Evolutionary conservation across 148 eudicot species (phyloP).

Genomic region (Nepenthes gracilis): DNA sequence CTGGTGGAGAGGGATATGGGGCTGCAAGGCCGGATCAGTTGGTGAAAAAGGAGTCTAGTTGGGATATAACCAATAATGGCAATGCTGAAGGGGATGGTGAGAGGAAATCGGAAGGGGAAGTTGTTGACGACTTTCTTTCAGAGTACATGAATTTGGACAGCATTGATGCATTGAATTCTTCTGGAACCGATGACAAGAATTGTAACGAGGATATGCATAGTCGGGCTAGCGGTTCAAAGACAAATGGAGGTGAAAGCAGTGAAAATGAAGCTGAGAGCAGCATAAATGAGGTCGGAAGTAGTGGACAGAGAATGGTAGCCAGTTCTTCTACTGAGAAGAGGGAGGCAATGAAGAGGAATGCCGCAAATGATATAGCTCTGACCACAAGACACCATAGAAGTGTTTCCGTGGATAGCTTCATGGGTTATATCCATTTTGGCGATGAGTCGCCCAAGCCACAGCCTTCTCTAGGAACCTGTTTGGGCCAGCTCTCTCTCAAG

Average conservation of each 20-base stretch:
- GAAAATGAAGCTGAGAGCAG: constrained; percentile 44
- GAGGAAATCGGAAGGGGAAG: constrained; percentile 22
- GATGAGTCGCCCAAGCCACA: constrained; percentile 25
- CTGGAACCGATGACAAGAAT: constrained; percentile 25
- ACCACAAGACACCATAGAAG: constrained; percentile 31
- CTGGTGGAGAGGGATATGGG: constrained; percentile 5
- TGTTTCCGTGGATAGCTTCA: constrained; percentile 43
- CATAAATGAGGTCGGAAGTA: constrained; percentile 11
- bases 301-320: constrained; percentile 8
- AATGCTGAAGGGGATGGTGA: constrained; percentile 2
- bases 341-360: constrained; percentile 22
- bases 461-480: constrained; percentile 19
- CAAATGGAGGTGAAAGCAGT: constrained; percentile 29
- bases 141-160: constrained; percentile 33
- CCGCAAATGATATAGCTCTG: constrained; percentile 19
- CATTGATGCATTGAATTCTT: constrained; percentile 27
- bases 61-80: constrained; percentile 1
- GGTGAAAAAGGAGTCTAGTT: constrained; percentile 21
- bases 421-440: constrained; percentile 29
- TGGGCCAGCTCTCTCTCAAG: constrained; percentile 27
- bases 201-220: constrained; percentile 24
- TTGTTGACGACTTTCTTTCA: constrained; percentile 20
- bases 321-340: constrained; percentile 9
- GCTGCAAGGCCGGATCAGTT: constrained; percentile 10
- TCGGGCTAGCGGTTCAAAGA: constrained; percentile 30